These are phyloP conservation scores for Cyberlindnera veronae DNA, from an alignment of 805 yeast genomes.

Conservation along the genomic window DNA sequence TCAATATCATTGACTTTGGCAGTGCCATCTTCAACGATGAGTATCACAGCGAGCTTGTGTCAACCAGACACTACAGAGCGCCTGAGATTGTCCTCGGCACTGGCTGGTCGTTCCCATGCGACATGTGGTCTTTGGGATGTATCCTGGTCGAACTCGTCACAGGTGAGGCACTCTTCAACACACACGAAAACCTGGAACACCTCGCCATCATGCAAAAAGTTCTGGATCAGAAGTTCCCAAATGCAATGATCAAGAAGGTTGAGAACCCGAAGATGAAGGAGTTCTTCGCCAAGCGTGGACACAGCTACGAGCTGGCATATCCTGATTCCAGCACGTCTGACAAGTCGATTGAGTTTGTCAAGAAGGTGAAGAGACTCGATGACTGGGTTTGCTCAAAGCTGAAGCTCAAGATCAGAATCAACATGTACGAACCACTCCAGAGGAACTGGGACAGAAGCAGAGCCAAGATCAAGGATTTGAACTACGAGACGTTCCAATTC, in stretches of 20 bases:
- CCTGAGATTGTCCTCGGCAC: slow-evolving; percentile 92
- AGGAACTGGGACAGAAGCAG: slow-evolving; percentile 22
- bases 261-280: slow-evolving; percentile 8
- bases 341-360: slow-evolving; percentile 36
- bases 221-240: slow-evolving; percentile 49
- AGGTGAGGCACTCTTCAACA: slow-evolving; percentile 92
- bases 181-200: slow-evolving; percentile 93
- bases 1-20: slow-evolving; percentile 95
- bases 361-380: slow-evolving; percentile 40
- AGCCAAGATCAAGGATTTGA: slow-evolving; percentile 33
- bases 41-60: slow-evolving; percentile 86
- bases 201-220: slow-evolving; percentile 91
- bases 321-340: slow-evolving; percentile 39
- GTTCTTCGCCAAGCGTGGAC: slow-evolving; percentile 15
- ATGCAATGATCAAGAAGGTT: slow-evolving; percentile 30
- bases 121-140: slow-evolving; percentile 96
- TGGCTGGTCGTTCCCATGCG: slow-evolving; percentile 98
- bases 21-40: slow-evolving; percentile 92
- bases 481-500: slow-evolving; percentile 65
- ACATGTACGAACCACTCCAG: slow-evolving; percentile 21
- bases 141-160: slow-evolving; percentile 85
- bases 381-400: slow-evolving; percentile 38
- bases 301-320: slow-evolving; percentile 29
- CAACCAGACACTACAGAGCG: slow-evolving; percentile 95
- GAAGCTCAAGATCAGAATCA: slow-evolving; percentile 24